Evolutionary conservation across 1,139 yeast genomes (phyloP).

Genomic region (Yamadazyma taylorii): DNA sequence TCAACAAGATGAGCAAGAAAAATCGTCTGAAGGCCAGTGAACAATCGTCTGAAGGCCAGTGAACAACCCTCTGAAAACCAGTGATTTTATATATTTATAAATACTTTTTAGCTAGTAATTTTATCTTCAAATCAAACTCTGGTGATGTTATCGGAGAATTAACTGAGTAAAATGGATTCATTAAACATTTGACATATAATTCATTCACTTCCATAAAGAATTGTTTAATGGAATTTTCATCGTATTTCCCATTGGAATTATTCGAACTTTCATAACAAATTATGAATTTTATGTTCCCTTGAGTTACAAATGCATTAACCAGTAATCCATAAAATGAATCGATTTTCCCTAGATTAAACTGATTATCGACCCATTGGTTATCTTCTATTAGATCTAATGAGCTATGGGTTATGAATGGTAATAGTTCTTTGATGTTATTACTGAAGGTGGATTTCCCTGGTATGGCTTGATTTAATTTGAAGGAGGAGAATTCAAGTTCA

Average conservation of each 20-base stretch:
- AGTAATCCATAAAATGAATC: conserved; percentile 84
- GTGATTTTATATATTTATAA: conserved; percentile 31
- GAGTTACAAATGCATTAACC: conserved; percentile 82
- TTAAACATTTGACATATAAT: conserved; percentile 76
- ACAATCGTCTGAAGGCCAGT: no score
- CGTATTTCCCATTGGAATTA: conserved; percentile 26
- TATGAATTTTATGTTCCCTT: conserved; percentile 81
- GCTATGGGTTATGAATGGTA: conserved; percentile 86
- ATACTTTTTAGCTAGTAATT: conserved; percentile 73
- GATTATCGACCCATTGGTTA: conserved; percentile 72
- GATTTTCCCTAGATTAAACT: conserved; percentile 69
- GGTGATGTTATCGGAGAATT: conserved; percentile 75
- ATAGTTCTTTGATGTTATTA: conserved; percentile 69
- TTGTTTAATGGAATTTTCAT: conserved; percentile 77
- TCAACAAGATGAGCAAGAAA: conserved; percentile 17
- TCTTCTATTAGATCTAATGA: conserved; percentile 89
- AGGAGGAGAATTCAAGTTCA: conserved; percentile 83
- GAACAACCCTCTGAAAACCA: background rate
- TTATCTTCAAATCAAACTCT: conserved; percentile 74
- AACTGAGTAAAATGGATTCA: conserved; percentile 83
- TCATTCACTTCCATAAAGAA: conserved; percentile 87
- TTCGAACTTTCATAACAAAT: conserved; percentile 61
- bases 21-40: no score
- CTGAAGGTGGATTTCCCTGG: conserved; percentile 69
- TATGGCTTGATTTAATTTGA: conserved; percentile 38